Percentiles rank a stretch among this genome's conserved stretches.
phyloP scores from a whole-genome alignment of 1,139 yeast species.

The Candida tetrigidarum region DNA sequence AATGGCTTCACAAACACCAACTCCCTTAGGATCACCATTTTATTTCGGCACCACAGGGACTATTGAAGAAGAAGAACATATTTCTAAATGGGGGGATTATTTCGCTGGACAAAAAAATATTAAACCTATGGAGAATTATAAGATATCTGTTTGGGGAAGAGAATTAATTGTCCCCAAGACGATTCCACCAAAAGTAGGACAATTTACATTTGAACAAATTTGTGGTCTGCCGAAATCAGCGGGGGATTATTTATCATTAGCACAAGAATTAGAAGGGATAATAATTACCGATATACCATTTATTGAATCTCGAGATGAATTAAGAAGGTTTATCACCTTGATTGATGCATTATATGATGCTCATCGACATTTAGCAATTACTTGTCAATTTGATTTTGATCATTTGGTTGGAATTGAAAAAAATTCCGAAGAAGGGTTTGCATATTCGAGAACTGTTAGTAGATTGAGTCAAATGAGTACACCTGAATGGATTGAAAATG shows the following conservation, averaged over 20 bases:
- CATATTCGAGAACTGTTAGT: constrained; percentile 93
- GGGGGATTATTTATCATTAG: constrained; percentile 88
- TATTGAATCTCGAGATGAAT: constrained; percentile 77
- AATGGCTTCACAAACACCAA: background rate
- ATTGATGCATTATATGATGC: constrained; percentile 94
- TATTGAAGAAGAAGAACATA: constrained; percentile 60
- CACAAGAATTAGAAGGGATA: constrained; percentile 75
- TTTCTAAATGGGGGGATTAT: constrained; percentile 75
- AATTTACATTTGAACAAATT: constrained; percentile 80
- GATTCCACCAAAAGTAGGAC: constrained; percentile 83
- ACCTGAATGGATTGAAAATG: constrained; percentile 81
- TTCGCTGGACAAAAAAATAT: constrained; percentile 52
- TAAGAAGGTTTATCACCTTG: constrained; percentile 90
- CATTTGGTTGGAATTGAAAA: constrained; percentile 80
- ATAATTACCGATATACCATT: constrained; percentile 92
- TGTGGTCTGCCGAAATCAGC: constrained; percentile 94
- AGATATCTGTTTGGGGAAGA: constrained; percentile 86
- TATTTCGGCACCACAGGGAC: constrained; percentile 59
- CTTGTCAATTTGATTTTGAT: constrained; percentile 84
- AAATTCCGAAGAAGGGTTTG: constrained; percentile 92
- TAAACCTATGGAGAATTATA: constrained; percentile 36
- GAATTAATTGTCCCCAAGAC: constrained; percentile 73
- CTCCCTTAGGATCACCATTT: constrained; percentile 79
- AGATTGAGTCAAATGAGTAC: constrained; percentile 94
- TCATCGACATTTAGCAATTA: constrained; percentile 84